Evolutionary conservation across 2,329 filamentous ascomycete genomes (phyloP), one percentile per base, ranked within the genome.

Genomic region (Dactylellina cionopaga): DNA sequence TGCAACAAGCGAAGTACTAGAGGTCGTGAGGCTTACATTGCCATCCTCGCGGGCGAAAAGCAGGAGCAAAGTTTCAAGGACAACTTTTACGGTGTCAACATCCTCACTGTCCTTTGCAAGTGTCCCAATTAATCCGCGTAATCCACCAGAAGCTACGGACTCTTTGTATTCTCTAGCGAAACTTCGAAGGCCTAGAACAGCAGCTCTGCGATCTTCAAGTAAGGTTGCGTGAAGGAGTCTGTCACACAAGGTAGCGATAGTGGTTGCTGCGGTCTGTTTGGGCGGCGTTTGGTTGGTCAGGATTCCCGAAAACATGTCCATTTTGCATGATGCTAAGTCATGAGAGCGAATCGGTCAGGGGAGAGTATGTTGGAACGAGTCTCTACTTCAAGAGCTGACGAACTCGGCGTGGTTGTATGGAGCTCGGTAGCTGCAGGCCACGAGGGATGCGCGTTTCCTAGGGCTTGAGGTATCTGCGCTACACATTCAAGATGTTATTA

Each of bases 101-200:
- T 99, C 95, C 79, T 96, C 92, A 71, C 88, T 88, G 85, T 99
- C 95, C 79, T 92, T 92, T 76, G 88, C 88, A 58, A 99, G 83
- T 77, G 91, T 92, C 10, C 87, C 88, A 76, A 99, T 98, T 64
- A 99, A 84, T 64, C 91, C 92, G 74, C 94, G 87, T 49, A 99
- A 83, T n/a, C 93, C 92, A 37, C 92, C 93, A 2, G 93, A 97
- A 1, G 96, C 92, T 33, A 99, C 95, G 5, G 93, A 96, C 11
- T 96, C 96, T 35, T 95, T 96, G 77, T 94, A 98, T 74, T 96
- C 89, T 81, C 98, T 98, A 41, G 95, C 92, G 80, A 99, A 98
- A 82, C 93, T 97, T 77, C 96, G 88, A 35, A 99, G 84, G 15
- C 95, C 95, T 27, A 96, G 86, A 49, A 99, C 96, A 46, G 95